Evolutionary conservation across 768 basidiomycete genomes (phyloP).

Genomic region (Xerocomellus intermedius): DNA sequence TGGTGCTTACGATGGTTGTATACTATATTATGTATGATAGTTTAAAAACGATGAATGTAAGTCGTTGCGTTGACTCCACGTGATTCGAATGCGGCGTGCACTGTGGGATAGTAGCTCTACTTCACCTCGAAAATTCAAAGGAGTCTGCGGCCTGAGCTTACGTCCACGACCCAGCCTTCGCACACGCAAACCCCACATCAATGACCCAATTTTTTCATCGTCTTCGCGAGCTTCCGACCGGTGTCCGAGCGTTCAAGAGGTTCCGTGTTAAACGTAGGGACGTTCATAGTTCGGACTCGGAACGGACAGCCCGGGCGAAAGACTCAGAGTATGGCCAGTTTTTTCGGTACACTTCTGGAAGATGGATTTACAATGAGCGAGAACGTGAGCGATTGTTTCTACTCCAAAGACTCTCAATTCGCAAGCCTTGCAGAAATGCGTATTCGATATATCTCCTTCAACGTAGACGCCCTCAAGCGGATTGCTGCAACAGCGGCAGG

Average conservation of each 20-base stretch:
- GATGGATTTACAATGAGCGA: constrained; percentile 11
- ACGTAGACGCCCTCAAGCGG: constrained; percentile 23
- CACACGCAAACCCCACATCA: background rate
- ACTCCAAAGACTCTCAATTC: background rate
- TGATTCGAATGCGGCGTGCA: no score
- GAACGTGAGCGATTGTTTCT: background rate
- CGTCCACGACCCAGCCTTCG: background rate
- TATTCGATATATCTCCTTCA: background rate
- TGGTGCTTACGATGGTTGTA: background rate
- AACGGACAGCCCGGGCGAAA: background rate
- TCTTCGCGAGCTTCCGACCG: background rate
- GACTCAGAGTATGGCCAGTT: background rate
- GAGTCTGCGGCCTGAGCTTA: background rate
- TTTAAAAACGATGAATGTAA: background rate
- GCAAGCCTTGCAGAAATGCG: background rate
- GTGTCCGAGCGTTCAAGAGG: background rate
- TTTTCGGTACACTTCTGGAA: constrained; percentile 4
- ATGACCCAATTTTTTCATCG: background rate
- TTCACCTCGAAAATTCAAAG: background rate
- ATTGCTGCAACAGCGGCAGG: constrained; percentile 10
- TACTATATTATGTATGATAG: background rate
- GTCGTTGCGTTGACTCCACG: background rate
- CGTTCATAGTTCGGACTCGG: no score
- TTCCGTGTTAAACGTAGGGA: background rate
- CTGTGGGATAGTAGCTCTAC: no score